These are phyloP conservation scores for Penicillium oxalicum DNA, from an alignment of 2,329 filamentous ascomycete species.

Conservation along the genomic window DNA sequence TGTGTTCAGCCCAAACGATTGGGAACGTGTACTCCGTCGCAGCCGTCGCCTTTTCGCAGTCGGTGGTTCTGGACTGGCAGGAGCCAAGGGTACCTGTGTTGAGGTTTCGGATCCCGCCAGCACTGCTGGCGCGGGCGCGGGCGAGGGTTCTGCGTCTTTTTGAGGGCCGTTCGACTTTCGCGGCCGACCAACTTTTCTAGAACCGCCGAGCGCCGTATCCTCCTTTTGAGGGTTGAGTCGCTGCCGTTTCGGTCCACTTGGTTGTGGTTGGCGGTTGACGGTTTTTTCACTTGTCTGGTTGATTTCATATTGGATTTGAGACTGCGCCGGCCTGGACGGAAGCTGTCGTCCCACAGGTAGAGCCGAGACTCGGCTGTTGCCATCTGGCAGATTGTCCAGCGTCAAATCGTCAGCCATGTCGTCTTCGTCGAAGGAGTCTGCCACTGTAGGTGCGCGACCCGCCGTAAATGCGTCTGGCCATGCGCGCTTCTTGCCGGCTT, in stretches of 20 bases:
- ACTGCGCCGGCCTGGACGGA: constrained; percentile 6
- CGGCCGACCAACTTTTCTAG: constrained; percentile 24
- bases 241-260: constrained; percentile 26
- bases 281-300: too few species aligned
- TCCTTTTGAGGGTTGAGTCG: constrained; percentile 20
- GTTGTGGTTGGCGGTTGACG: constrained; percentile 4
- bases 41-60: constrained; percentile 2
- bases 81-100: neutral
- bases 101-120: constrained; percentile 1
- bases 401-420: constrained; percentile 26
- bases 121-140: constrained; percentile 6
- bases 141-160: constrained; percentile 8
- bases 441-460: constrained; percentile 21
- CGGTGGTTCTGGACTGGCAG: neutral
- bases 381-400: constrained; percentile 16
- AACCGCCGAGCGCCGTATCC: constrained; percentile 4
- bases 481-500: constrained; percentile 28
- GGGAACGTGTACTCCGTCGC: constrained; percentile 13
- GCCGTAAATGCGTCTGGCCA: constrained; percentile 26
- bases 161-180: constrained; percentile 22
- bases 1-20: constrained; percentile 3
- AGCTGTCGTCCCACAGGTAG: constrained; percentile 10
- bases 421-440: constrained; percentile 31
- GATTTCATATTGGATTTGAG: neutral
- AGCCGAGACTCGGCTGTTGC: constrained; percentile 22